phyloP scores from a whole-genome alignment of 768 basidiomycete species.

The Leccinum subtestaceum region DNA sequence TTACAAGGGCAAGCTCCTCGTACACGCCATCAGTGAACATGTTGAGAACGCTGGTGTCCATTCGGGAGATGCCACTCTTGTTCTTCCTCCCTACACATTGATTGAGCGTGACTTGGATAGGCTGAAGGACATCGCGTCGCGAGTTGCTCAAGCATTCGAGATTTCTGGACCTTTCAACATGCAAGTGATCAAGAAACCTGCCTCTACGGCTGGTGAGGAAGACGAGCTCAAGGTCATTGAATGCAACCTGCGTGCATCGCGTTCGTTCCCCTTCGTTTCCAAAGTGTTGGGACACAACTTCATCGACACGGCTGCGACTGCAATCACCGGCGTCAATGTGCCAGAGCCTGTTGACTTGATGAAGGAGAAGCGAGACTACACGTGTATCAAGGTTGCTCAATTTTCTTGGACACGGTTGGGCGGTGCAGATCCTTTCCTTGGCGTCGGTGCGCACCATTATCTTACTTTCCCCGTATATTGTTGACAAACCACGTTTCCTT shows the following conservation, averaged over 20 bases:
- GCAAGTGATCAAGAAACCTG: conserved; percentile 91
- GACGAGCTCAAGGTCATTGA: conserved; percentile 94
- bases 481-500: not conserved
- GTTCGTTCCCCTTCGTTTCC: conserved; percentile 98
- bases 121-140: conserved; percentile 89
- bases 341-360: conserved; percentile 92
- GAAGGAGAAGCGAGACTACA: conserved; percentile 85
- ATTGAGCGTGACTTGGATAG: conserved; percentile 73
- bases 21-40: conserved; percentile 97
- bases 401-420: conserved; percentile 97
- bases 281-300: conserved; percentile 98
- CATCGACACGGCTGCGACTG: conserved; percentile 88
- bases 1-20: conserved; percentile 84
- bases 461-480: not conserved
- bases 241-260: conserved; percentile 96
- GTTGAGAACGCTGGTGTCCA: conserved; percentile 99
- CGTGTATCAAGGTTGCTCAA: conserved; percentile 95
- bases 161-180: conserved; percentile 99
- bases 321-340: conserved; percentile 81
- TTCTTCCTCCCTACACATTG: conserved; percentile 91
- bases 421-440: conserved; percentile 95
- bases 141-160: conserved; percentile 91
- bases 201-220: conserved; percentile 48
- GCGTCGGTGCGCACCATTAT: conserved; percentile 67
- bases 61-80: conserved; percentile 97